Base-by-base conservation (phyloP, 805 yeast genomes). In the Schwanniomyces pseudopolymorphus region DNA sequence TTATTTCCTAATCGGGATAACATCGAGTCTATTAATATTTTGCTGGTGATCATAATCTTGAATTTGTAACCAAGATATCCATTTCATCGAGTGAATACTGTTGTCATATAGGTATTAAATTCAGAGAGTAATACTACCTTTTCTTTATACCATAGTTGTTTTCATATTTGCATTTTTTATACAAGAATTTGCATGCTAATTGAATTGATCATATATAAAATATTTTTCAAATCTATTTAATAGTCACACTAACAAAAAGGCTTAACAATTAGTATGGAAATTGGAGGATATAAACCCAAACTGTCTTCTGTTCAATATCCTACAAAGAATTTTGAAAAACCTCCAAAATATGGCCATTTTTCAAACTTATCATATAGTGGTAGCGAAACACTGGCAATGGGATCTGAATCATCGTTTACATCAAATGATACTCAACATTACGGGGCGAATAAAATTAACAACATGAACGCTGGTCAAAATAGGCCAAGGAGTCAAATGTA, bases 361-460 rank as follows among this genome's bases (percentile, higher is more conserved):
- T 7, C 25, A 10, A 13, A 33, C 2, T 40, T 33, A 31, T 62
- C 66, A 11, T 49, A 54, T 36, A 53, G 54, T 21, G 63, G 66
- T 28, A 65, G 70, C 51, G 74, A 69, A 24, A 63, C 69, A 38
- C 70, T 59, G 67, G 46, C 62, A 48, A 59, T 61, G 14, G 56
- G 56, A 13, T 65, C 70, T 17, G 61, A 59, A 35, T 60, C 66
- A 33, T 66, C 70, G 16, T 55, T 56, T 42, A 61, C 71, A 3
- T 64, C 70, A 19, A 42, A 50, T 39, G 67, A 62, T 21, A 45
- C 58, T 9, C 43, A 44, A 4, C 33, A 33, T 22, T 39, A 28
- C 33, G 40, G 24, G n/a, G n/a, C 22, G 13, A 36, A 36, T 13
- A 31, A 31, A 16, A 31, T 7, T 7, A 31, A 31, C 1, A 7